Evolutionary conservation across 2,329 filamentous ascomycete genomes (phyloP), one percentile per base, ranked within the genome.

Genomic region (Trichoderma sp.): DNA sequence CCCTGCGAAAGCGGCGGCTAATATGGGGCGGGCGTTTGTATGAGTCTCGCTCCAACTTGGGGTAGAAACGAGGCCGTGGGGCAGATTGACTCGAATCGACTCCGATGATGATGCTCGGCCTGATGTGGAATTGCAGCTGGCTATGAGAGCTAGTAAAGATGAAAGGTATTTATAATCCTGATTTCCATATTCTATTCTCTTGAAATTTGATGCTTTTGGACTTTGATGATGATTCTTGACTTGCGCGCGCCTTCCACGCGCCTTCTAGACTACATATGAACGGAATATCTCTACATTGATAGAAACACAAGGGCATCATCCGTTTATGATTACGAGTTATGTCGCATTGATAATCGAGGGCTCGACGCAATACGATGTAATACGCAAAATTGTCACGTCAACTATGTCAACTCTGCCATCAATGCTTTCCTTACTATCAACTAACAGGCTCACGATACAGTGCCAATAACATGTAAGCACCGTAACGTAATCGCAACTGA

Each of bases 41-140:
- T n/a, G 34, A 37, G n/a, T 21, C 34, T 54, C 3, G 37, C n/a
- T 18, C 39, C 39, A 43, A 51, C n/a, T 66, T 59, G 63, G 63
- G 63, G 63, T 66, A 59, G 54, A 37, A 66, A 37, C 21, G 28
- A 59, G 21, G 18, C 8, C 13, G 39, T 58, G 63, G 63, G 63
- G 63, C 58, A 51, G 21, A 51, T 59, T 66, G 63, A 37, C 24
- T 34, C 24, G 56, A 65, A 58, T 28, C 26, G 39, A 66, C 39
- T 37, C 63, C 63, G 30, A 66, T 16, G 39, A 18, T 24, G 14
- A 60, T 46, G 39, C 16, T 14, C 7, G 52, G 26, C 16, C 16
- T 55, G 52, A 55, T 43, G 1, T 8, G 39, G 18, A 3, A 10
- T n/a, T n/a, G 16, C 8, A 43, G 5, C 39, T 43, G 39, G 8